phyloP scores from a whole-genome alignment of 2,329 filamentous ascomycete species.

The Cylindrodendrum hubeiense region DNA sequence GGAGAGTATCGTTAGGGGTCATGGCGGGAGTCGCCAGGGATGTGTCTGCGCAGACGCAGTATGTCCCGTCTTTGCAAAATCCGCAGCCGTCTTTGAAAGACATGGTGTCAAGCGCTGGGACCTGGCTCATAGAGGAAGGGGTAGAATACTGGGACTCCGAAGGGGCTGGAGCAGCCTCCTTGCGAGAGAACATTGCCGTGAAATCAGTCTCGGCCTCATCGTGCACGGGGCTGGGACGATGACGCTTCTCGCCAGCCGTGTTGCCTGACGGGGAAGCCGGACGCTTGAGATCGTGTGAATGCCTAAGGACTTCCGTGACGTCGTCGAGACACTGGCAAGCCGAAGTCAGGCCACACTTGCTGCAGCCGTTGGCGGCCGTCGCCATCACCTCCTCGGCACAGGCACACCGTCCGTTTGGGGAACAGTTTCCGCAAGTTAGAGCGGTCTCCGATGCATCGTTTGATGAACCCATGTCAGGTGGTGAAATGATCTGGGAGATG shows the following conservation, averaged over 20 bases:
- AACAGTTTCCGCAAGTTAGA: slow-evolving; percentile 69
- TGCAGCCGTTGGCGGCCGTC: slow-evolving; percentile 70
- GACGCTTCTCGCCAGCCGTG: slow-evolving; percentile 66
- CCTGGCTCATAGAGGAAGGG: slow-evolving; percentile 52
- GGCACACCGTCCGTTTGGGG: slow-evolving; percentile 64
- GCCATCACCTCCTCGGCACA: slow-evolving; percentile 71
- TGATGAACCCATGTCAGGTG: slow-evolving; percentile 54
- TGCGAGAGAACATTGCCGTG: slow-evolving; percentile 72
- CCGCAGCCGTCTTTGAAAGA: slow-evolving; percentile 78
- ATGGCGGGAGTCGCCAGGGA: slow-evolving; percentile 56
- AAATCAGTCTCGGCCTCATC: slow-evolving; percentile 81
- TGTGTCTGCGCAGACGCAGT: slow-evolving; percentile 83
- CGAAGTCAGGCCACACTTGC: slow-evolving; percentile 72
- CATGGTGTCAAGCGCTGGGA: slow-evolving; percentile 52
- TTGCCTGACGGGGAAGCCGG: slow-evolving; percentile 59
- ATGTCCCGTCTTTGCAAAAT: slow-evolving; percentile 85
- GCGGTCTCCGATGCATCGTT: slow-evolving; percentile 47
- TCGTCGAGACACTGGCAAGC: slow-evolving; percentile 75
- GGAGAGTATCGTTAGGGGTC: slow-evolving; percentile 55
- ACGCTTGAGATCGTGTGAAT: slow-evolving; percentile 59
- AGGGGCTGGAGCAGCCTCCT: slow-evolving; percentile 46
- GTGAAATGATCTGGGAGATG: slow-evolving; percentile 69
- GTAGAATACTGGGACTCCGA: slow-evolving; percentile 39
- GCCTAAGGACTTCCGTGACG: slow-evolving; percentile 64
- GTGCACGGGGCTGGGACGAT: slow-evolving; percentile 62